Evolutionary conservation across 2,329 filamentous ascomycete genomes (phyloP), one percentile per base, ranked within the genome.

Genomic region (Aspergillus brasiliensis): DNA sequence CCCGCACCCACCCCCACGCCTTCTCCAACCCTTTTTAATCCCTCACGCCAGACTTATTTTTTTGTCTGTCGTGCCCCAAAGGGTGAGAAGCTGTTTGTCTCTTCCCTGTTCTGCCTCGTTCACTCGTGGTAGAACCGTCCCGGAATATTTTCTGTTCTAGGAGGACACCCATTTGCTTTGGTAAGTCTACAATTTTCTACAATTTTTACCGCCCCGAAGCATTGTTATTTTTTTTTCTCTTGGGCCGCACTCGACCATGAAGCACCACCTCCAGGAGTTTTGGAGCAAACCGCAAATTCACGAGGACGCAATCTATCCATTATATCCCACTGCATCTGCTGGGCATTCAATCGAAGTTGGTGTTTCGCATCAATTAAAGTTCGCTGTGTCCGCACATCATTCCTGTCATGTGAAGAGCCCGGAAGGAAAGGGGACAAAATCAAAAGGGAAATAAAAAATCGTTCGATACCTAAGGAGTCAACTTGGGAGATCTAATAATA

Each of bases 121-220:
- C 55, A 66, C 69, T 75, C 71, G 73, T 74, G 72, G 72, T 72
- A 73, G 71, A 67, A 55, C 57, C 59, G 38, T 58, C 59, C 59
- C 58, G 56, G 62, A 63, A 56, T 60, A n/a, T 64, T 62, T 63
- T 65, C 55, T 34, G 31, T 11, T 59, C 62, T 65, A 44, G 59
- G 58, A 59, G 53, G 63, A 54, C 62, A 62, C 62, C 68, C 65
- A 56, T 65, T 65, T 65, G 67, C 53, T 68, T 62, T 28, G 46
- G 72, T 74, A 72, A 72, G 71, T 28, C 25, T 28, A 49, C 17
- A 42, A 19, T 17, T 49, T 28, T n/a, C 69, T 44, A 21, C 44
- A 17, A 17, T 31, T 28, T 1, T 69, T 48, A 31, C 49, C 54
- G 46, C 40, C 40, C 64, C 58, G 28, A 49, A 57, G 58, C 56